These are phyloP conservation scores for Malassezia slooffiae DNA, from an alignment of 1,284 basidiomycete species.

Conservation along the genomic window DNA sequence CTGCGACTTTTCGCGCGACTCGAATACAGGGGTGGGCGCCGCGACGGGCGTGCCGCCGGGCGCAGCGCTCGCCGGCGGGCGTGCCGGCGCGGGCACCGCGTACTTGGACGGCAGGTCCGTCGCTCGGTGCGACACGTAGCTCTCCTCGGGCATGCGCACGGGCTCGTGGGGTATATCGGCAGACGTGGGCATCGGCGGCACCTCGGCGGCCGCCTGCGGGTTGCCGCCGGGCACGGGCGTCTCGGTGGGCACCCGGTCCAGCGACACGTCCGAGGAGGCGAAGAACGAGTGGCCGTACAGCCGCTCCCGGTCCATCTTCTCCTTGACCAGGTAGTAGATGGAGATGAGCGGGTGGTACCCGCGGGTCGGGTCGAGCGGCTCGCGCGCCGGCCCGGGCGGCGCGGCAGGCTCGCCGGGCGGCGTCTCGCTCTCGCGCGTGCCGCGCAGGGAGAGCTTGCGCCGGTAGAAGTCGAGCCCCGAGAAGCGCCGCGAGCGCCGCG, in stretches of 20 bases:
- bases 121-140: constrained; percentile 32
- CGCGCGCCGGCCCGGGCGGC: no score
- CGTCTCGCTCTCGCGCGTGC: constrained; percentile 49
- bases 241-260: constrained; percentile 15
- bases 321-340: constrained; percentile 87
- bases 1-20: constrained; percentile 42
- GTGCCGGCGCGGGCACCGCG: constrained; percentile 7
- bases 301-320: constrained; percentile 85
- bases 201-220: constrained; percentile 1
- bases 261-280: constrained; percentile 70
- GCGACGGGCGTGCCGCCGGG: constrained; percentile 10
- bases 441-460: constrained; percentile 57
- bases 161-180: constrained; percentile 45
- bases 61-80: constrained; percentile 14
- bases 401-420: no score
- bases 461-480: constrained; percentile 91
- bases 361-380: constrained; percentile 65
- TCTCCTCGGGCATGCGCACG: constrained; percentile 34
- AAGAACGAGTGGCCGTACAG: constrained; percentile 89
- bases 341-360: constrained; percentile 91
- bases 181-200: constrained; percentile 34
- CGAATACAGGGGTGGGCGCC: constrained; percentile 41
- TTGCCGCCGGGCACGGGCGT: no score
- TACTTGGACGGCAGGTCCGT: constrained; percentile 17
- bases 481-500: constrained; percentile 53